Conservation (phyloP, 352 stramenopile species). For the Hyaloperonospora arabidopsidis region DNA sequence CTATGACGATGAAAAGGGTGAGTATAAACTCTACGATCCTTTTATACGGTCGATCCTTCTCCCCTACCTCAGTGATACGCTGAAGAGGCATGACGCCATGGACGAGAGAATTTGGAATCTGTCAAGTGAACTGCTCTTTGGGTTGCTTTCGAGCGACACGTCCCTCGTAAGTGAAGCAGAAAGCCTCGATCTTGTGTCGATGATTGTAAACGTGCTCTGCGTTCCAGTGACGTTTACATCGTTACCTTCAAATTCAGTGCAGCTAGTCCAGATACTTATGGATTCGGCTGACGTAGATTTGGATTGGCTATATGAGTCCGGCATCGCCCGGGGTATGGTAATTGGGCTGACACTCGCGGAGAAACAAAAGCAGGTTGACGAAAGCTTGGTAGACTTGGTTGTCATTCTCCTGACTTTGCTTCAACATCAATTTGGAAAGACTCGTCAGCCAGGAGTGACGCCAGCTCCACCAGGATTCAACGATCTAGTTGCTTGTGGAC, state of each 20-base stretch:
- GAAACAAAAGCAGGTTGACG: constrained; percentile 4
- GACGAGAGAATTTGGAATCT: constrained; percentile 49
- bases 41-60: constrained; percentile 49
- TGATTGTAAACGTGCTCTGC: constrained; percentile 29
- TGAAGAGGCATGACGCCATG: constrained; percentile 6
- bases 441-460: constrained; percentile 2
- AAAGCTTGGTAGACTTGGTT: constrained; percentile 26
- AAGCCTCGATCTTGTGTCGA: constrained; percentile 16
- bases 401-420: constrained; percentile 33
- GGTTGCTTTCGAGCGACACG: constrained; percentile 32
- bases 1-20: constrained; percentile 12
- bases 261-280: constrained; percentile 34
- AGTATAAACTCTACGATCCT: constrained; percentile 19
- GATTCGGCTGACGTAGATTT: constrained; percentile 10
- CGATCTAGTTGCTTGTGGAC: constrained; percentile 20
- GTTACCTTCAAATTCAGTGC: constrained; percentile 27
- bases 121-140: constrained; percentile 40
- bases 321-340: constrained; percentile 23
- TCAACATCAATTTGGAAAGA: constrained; percentile 29
- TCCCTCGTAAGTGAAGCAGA: constrained; percentile 23
- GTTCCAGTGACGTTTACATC: constrained; percentile 23
- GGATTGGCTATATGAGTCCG: constrained; percentile 29
- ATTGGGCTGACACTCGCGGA: constrained; percentile 23
- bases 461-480: constrained; percentile 22
- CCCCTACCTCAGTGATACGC: constrained; percentile 28